Evolutionary conservation across 2,329 filamentous ascomycete genomes (phyloP).

Genomic region (Phyllosticta paracitricarpa): DNA sequence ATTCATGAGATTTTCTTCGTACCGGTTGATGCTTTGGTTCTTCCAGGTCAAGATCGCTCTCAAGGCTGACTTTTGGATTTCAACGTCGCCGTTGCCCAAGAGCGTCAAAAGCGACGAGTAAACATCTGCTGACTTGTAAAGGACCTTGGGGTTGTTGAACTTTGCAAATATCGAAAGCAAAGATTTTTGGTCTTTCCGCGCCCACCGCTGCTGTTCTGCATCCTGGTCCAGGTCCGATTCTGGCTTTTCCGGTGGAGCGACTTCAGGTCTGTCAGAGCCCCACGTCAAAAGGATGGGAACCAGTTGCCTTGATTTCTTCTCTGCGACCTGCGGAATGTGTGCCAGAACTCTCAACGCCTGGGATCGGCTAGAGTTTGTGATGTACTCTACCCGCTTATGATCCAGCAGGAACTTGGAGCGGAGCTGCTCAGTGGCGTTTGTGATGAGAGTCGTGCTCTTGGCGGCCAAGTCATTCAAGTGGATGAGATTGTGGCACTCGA

Average conservation of each 20-base stretch:
- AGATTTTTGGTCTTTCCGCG: conserved; percentile 70
- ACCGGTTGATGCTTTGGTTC: conserved; percentile 59
- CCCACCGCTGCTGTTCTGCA: conserved; percentile 43
- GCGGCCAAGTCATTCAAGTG: conserved; percentile 43
- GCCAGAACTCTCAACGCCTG: conserved; percentile 73
- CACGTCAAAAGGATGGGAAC: conserved; percentile 81
- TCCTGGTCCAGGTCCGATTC: conserved; percentile 11
- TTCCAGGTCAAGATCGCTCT: conserved; percentile 89
- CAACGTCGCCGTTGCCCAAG: conserved; percentile 77
- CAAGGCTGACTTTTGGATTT: conserved; percentile 76
- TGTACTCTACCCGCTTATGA: conserved; percentile 45
- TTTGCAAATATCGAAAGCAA: conserved; percentile 73
- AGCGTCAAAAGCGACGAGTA: conserved; percentile 65
- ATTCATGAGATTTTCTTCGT: conserved; percentile 77
- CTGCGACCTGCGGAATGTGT: conserved; percentile 64
- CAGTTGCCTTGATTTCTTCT: conserved; percentile 74
- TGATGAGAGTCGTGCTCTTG: conserved; percentile 19
- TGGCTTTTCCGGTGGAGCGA: conserved; percentile 12
- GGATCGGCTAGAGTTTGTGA: conserved; percentile 51
- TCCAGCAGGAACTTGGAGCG: conserved; percentile 53
- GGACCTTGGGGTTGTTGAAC: conserved; percentile 75
- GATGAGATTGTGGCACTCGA: conserved; percentile 71
- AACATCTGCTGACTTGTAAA: conserved; percentile 70
- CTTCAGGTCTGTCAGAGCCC: conserved; percentile 31
- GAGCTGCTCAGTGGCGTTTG: conserved; percentile 40